Evolutionary conservation across 2,329 filamentous ascomycete genomes (phyloP), one percentile per base, ranked within the genome.

Genomic region (Trichoderma koningiopsis): DNA sequence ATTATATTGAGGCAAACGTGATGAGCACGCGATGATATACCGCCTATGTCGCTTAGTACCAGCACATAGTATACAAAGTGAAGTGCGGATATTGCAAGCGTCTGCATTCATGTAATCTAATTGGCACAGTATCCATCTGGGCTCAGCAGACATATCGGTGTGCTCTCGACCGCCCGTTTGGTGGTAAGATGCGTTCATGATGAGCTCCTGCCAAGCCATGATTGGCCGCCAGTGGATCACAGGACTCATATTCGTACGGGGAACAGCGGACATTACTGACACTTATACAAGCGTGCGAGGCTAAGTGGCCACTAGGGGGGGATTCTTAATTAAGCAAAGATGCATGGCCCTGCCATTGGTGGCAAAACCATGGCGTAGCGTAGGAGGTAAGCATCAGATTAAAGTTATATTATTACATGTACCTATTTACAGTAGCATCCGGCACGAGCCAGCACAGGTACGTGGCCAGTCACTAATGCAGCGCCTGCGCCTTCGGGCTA

Each of bases 371-470:
- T 6, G 16, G 35, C 1, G 5, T n/a, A 22, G 27, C 49, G 13
- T 49, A 24, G 49, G 52, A 14, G 29, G 52, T 43, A 65, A 57
- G 62, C 35, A 56, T 57, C 13, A 64, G 27, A 56, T 47, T 56
- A 57, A 24, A 65, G 52, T 65, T 57, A 43, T 35, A 33, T 40
- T 55, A 37, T 47, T 22, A 19, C 19, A 19, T 19, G 40, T 43
- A 2, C 40, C 40, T n/a, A 49, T 64, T 27, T 37, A 40, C 31
- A 61, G 37, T 61, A 22, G 37, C 19, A 61, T 29, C 47, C 58
- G 40, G 40, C 40, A 22, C 16, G 5, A 33, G 33, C 60, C 47
- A 53, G 60, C 29, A 55, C 37, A 63, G 60, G 60, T 63, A 53
- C 43, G 52, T 52, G 31, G 47, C 19, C 14, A 22, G 27, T 49